Evolutionary conservation across 306 rosid species (phyloP), one percentile per base, ranked within the genome.

Genomic region (Clitoria ternatea): DNA sequence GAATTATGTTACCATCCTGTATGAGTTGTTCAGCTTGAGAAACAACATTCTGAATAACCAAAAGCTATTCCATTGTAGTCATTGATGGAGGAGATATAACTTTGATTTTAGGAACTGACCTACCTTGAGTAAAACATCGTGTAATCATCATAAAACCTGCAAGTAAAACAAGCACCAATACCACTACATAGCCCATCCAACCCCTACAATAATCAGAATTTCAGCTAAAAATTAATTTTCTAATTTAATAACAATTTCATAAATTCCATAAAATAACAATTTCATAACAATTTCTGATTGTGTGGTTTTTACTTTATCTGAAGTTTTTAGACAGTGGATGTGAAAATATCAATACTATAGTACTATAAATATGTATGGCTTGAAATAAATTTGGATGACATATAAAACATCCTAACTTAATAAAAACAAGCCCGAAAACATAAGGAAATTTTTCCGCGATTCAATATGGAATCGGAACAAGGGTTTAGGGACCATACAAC

Each of bases 51-150:
- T 95, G 99, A 66, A 95, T 90, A 48, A 91, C 96, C 81, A 89
- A 75, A 82, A 95, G 93, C 82, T 95, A 97, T 72, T 95, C 99
- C 99, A 91, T 78, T 61, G 89, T 90, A 77, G 82, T 95, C 92
- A 82, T 82, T 17, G 91, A 80, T 2, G 99, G 93, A 60, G 99
- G 96, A 3, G 88, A 87, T 64, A 85, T 11, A 35, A 95, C 96
- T 84, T 82, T 91, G 12, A 95, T 83, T 79, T 77, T 90, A 13
- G 83, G 72, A 26, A 81, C 79, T 17, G 96, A 72, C 35, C 37
- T 84, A 45, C 85, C 91, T 79, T 79, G 82, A 81, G 67, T 80
- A 69, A 81, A 80, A 54, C 62, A 73, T 36, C 85, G 81, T 0
- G 87, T 86, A 49, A 95, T 85, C n/a, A 88, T 69, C 97, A 95